phyloP scores from a whole-genome alignment of 2,329 filamentous ascomycete genomes.

The Fusarium nodosum region DNA sequence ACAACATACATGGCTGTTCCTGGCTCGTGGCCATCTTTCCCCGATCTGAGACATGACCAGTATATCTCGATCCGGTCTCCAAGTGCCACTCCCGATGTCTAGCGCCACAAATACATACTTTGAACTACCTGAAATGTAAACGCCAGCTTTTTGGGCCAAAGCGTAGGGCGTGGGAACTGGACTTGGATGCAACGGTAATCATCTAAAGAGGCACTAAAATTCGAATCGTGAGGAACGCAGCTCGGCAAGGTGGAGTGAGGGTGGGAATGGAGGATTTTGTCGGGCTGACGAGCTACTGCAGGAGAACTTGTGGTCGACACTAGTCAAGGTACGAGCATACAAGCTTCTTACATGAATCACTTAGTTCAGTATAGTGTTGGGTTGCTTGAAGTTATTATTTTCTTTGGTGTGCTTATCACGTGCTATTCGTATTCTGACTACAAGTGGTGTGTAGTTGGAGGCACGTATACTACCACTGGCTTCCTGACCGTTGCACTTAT shows the following conservation, averaged over 20 bases:
- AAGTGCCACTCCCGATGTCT: constrained; percentile 20
- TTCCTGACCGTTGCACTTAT: not conserved
- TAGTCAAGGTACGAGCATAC: not conserved
- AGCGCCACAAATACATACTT: constrained; percentile 15
- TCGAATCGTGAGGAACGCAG: not conserved
- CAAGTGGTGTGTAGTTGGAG: constrained; percentile 1
- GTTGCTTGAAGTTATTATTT: not conserved
- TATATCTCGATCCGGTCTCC: constrained; percentile 8
- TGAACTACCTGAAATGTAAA: constrained; percentile 19
- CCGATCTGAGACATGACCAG: not conserved
- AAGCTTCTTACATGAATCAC: not conserved
- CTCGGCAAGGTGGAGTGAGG: not conserved
- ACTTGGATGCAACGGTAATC: not conserved
- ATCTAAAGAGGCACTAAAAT: not conserved
- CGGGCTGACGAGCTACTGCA: not conserved
- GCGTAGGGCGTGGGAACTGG: not conserved
- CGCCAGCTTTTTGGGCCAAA: constrained; percentile 14
- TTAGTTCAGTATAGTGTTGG: not conserved
- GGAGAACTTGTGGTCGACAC: not conserved
- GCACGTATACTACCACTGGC: constrained; percentile 27
- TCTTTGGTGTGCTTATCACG: not conserved
- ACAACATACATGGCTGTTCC: constrained; percentile 12
- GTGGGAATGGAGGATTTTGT: not conserved
- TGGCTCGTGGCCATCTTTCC: constrained; percentile 5
- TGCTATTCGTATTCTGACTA: not conserved